Evolutionary conservation across 495 filamentous ascomycete species (phyloP).

Genomic region (Aspergillus cavernicola): DNA sequence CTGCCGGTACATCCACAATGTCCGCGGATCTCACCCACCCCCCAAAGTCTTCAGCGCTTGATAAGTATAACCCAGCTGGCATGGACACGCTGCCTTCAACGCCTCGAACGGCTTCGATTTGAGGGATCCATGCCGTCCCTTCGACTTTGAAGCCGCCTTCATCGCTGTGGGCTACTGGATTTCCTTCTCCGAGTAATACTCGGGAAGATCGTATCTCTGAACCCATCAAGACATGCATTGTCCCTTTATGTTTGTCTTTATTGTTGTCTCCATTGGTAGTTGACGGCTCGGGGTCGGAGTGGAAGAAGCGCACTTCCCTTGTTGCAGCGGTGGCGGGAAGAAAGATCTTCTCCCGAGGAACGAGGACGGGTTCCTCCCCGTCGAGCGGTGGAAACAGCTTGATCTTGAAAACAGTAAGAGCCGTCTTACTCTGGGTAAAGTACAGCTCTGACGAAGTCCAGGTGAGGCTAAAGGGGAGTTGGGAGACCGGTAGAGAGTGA

Average conservation of each 20-base stretch:
- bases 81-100: neutral
- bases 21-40: neutral
- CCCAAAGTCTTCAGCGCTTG: neutral
- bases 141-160: neutral
- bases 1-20: neutral
- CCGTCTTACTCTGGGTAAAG: neutral
- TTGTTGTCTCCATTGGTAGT: neutral
- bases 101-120: neutral
- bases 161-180: neutral
- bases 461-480: slow-evolving; percentile 1
- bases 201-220: neutral
- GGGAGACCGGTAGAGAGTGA: neutral
- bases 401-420: neutral
- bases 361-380: neutral
- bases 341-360: neutral
- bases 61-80: neutral
- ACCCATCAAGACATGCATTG: neutral
- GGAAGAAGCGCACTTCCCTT: slow-evolving; percentile 1
- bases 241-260: neutral
- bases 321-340: neutral
- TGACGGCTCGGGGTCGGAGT: neutral
- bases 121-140: neutral
- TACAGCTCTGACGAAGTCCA: neutral
- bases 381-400: neutral
- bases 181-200: neutral